Base-by-base conservation (phyloP, 371 early-diverging fungal species). In the Coemansia linderi region DNA sequence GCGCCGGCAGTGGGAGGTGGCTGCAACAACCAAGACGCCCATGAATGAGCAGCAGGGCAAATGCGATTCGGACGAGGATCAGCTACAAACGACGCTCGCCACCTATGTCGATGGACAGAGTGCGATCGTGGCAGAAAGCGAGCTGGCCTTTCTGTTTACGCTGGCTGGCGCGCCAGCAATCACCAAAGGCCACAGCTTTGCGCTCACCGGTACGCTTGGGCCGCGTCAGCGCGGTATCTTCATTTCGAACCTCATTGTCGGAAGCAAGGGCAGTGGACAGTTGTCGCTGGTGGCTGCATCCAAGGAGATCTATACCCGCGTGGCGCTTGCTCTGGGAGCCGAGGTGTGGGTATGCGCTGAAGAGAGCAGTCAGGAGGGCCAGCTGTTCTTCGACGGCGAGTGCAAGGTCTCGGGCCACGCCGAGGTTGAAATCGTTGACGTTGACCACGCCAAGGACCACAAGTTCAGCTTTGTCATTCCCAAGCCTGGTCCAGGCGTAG, bases 381-480 rank as follows among this genome's bases (percentile, higher is more conserved):
- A 78, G 62, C 52, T 78, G 52, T 67, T 74, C 33, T 75, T 78
- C 48, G 44, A 54, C 10, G 71, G 76, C 46, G 65, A 71, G 31
- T 73, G 73, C 61, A 41, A 37, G n/a, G 79, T 78, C n/a, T 57
- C 65, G 0, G 79, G 79, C 13, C 77, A 76, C 31, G 77, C 77
- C 8, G 77, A 76, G 19, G 66, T 66, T 2, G 77, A 76, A 27
- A 10, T 72, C 3, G 77, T 76, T 1, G 73, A 72, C 22, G 60
- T 76, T 12, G 77, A 72, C 40, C 77, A 76, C 41, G 77, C 77
- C 24, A 62, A 43, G 40, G 73, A 31, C 48, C 65, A 44, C 39
- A 68, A 63, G 36, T 76, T 76, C 46, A 76, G 73, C 73, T 76
- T 76, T 69, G 73, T 76, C n/a, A 59, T 72, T 9, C 77, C 73